These are phyloP conservation scores for Penicillium sp. DNA, from an alignment of 2,329 filamentous ascomycete species.

Conservation along the genomic window DNA sequence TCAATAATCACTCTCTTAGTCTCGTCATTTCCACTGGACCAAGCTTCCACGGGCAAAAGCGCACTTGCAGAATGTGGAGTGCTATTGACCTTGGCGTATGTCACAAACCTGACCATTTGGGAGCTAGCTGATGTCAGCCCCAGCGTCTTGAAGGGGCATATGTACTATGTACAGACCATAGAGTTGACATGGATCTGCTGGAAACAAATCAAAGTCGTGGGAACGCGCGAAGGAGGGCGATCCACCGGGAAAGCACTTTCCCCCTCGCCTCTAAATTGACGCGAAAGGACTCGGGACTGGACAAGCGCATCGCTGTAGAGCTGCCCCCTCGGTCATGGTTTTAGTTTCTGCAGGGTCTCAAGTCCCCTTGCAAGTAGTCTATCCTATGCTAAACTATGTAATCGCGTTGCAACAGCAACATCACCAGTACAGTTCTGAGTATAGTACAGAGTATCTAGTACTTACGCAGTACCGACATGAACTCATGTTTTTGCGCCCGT, in stretches of 20 bases:
- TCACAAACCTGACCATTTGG: conserved; percentile 23
- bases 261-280: conserved; percentile 2
- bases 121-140: not conserved
- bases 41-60: conserved; percentile 29
- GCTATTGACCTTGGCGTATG: conserved; percentile 33
- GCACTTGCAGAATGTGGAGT: conserved; percentile 36
- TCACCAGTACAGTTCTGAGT: not conserved
- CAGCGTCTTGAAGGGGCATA: not conserved
- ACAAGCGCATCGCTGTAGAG: not conserved
- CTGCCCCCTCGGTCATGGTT: conserved; percentile 15
- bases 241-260: conserved; percentile 1
- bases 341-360: conserved; percentile 29
- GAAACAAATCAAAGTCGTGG: conserved; percentile 3
- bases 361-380: conserved; percentile 27
- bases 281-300: not conserved
- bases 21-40: conserved; percentile 16
- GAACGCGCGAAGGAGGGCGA: conserved; percentile 5
- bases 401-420: not conserved
- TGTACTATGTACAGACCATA: not conserved
- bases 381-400: not conserved
- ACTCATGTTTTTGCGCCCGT: not conserved
- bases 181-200: conserved; percentile 15
- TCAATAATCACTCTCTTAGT: conserved; percentile 9
- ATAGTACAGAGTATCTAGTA: not conserved
- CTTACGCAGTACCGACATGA: not conserved